Conservation (phyloP, 345 rosid species). For the Litchi chinensis region DNA sequence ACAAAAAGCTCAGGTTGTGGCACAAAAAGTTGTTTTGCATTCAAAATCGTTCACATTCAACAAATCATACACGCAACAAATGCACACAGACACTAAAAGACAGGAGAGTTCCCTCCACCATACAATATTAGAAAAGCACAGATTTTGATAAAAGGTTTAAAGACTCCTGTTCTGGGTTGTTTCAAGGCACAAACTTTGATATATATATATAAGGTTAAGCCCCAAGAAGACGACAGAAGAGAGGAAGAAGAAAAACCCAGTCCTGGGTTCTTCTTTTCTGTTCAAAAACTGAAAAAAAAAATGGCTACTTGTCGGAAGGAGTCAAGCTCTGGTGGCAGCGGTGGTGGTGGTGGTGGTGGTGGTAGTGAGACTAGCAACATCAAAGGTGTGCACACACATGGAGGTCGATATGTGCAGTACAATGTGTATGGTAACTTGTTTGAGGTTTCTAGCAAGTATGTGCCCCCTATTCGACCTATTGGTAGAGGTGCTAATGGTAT, state of each 20-base stretch:
- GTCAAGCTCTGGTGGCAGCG: slow-evolving; percentile 47
- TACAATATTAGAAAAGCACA: not conserved
- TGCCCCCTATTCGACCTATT: slow-evolving; percentile 74
- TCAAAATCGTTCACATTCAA: slow-evolving; percentile 16
- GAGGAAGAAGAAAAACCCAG: slow-evolving; percentile 10
- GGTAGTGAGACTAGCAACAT: slow-evolving; percentile 38
- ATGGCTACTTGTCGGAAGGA: slow-evolving; percentile 39
- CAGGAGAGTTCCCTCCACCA: slow-evolving; percentile 8
- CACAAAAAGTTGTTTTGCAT: slow-evolving; percentile 3
- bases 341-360: slow-evolving; percentile 32
- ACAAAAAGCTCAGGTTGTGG: slow-evolving; percentile 5
- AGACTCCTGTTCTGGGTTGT: not conserved
- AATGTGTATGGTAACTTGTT: slow-evolving; percentile 72
- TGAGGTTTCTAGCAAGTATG: slow-evolving; percentile 71
- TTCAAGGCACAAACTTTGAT: slow-evolving; percentile 10
- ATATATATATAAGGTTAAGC: not conserved
- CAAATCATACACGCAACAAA: not conserved
- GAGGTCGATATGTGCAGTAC: slow-evolving; percentile 71
- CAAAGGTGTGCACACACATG: slow-evolving; percentile 64
- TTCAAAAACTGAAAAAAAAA: not conserved
- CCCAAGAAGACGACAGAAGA: not conserved
- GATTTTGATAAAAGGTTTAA: not conserved
- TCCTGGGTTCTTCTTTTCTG: slow-evolving; percentile 11
- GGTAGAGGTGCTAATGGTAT: slow-evolving; percentile 77
- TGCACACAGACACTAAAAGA: not conserved